A percentile compares a stretch with the other conserved stretches of the same genome.
These are phyloP conservation scores for Pichia sp. DNA, from an alignment of 1,139 yeast genomes.

Conservation along the genomic window DNA sequence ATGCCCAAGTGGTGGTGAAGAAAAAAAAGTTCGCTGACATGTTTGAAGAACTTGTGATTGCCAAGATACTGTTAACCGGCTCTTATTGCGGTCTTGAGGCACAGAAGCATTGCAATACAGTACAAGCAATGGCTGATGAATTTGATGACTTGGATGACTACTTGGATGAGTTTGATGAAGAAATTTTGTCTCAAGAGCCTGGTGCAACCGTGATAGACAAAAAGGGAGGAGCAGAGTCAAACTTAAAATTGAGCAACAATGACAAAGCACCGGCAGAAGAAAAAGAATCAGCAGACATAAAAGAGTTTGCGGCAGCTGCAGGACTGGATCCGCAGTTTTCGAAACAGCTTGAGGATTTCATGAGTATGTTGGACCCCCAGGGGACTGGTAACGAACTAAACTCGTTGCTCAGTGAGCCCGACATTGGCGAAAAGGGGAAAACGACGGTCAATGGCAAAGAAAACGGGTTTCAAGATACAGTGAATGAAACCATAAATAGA, in stretches of 20 bases:
- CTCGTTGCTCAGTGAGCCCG: neutral
- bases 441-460: neutral
- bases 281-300: neutral
- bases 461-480: slow-evolving; percentile 63
- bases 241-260: slow-evolving; percentile 3
- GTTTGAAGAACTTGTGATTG: neutral
- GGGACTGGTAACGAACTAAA: slow-evolving; percentile 10
- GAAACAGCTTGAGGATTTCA: slow-evolving; percentile 49
- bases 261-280: neutral
- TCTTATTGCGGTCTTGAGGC: neutral
- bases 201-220: slow-evolving; percentile 34
- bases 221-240: neutral
- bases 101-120: neutral
- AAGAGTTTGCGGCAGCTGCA: slow-evolving; percentile 44
- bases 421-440: neutral
- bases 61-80: neutral
- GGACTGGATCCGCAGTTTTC: slow-evolving; percentile 55
- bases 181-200: slow-evolving; percentile 62
- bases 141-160: slow-evolving; percentile 73
- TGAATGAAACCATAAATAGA: slow-evolving; percentile 77
- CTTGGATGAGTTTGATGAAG: slow-evolving; percentile 74
- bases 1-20: neutral
- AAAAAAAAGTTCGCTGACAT: neutral
- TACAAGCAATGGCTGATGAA: slow-evolving; percentile 39
- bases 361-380: slow-evolving; percentile 38